Evolutionary conservation across 2,329 filamentous ascomycete genomes (phyloP).

Genomic region (Aspergillus glaucus): DNA sequence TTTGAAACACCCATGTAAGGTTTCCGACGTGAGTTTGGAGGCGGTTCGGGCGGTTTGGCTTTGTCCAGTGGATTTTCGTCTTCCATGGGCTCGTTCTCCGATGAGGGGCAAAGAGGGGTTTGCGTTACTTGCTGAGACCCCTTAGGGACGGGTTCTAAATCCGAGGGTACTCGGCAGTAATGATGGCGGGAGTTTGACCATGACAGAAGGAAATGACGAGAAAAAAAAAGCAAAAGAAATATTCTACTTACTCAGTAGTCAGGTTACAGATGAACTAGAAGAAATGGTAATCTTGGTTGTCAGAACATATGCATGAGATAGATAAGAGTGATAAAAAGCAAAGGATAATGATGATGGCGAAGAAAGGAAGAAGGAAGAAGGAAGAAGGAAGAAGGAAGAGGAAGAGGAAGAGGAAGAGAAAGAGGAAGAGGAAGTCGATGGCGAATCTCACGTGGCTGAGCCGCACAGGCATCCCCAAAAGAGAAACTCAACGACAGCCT

Average conservation of each 20-base stretch:
- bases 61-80: not conserved
- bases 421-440: not conserved
- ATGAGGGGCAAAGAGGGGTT: not conserved
- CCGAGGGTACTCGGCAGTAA: not conserved
- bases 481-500: no score
- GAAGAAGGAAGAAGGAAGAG: not conserved
- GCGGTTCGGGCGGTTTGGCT: not conserved
- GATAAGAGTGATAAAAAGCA: not conserved
- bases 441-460: not conserved
- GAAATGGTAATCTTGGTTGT: no score
- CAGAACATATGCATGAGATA: not conserved
- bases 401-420: not conserved
- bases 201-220: no score
- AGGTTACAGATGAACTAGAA: no score
- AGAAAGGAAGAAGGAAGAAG: not conserved
- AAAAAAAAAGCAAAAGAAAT: no score
- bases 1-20: not conserved
- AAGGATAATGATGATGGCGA: not conserved
- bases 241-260: no score
- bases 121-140: not conserved
- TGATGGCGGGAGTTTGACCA: not conserved
- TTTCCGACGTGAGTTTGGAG: not conserved
- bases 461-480: not conserved
- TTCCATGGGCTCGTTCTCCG: not conserved
- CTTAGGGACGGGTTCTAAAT: not conserved